Evolutionary conservation across 768 basidiomycete genomes (phyloP).

Genomic region (Gymnopilus junonius): DNA sequence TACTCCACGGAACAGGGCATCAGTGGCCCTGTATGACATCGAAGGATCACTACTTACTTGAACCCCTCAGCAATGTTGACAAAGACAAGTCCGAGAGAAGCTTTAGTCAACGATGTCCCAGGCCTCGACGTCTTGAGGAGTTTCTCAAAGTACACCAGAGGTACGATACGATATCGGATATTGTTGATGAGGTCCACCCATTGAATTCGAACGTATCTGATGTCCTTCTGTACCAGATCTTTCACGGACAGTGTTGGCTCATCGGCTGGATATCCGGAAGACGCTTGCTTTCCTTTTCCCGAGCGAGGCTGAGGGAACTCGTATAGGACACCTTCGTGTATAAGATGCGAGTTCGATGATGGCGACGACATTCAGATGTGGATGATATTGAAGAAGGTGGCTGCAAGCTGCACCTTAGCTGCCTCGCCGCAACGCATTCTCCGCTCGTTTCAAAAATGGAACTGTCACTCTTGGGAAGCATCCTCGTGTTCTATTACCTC

Average conservation of each 20-base stretch:
- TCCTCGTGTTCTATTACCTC: background rate
- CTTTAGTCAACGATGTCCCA: slow-evolving; percentile 53
- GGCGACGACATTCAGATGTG: background rate
- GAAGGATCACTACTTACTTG: slow-evolving; percentile 16
- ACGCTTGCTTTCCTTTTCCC: background rate
- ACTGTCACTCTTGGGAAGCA: background rate
- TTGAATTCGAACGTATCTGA: slow-evolving; percentile 59
- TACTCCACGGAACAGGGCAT: slow-evolving; percentile 18
- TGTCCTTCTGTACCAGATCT: background rate
- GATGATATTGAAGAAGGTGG: background rate
- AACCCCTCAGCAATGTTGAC: slow-evolving; percentile 53
- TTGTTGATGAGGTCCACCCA: slow-evolving; percentile 71
- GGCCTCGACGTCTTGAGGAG: slow-evolving; percentile 57
- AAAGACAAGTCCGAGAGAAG: slow-evolving; percentile 55
- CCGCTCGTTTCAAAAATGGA: background rate
- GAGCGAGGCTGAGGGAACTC: background rate
- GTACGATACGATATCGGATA: slow-evolving; percentile 62
- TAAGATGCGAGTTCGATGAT: slow-evolving; percentile 5
- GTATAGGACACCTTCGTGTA: slow-evolving; percentile 14
- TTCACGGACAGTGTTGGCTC: background rate
- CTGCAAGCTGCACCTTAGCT: too few species aligned
- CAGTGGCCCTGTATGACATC: slow-evolving; percentile 38
- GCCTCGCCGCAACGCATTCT: background rate
- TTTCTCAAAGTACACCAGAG: slow-evolving; percentile 55
- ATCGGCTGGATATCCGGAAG: background rate